Percentiles rank a stretch among this genome's conserved stretches.
Conservation (phyloP, 2,329 filamentous ascomycete genomes). For the Scytalidium sp. region DNA sequence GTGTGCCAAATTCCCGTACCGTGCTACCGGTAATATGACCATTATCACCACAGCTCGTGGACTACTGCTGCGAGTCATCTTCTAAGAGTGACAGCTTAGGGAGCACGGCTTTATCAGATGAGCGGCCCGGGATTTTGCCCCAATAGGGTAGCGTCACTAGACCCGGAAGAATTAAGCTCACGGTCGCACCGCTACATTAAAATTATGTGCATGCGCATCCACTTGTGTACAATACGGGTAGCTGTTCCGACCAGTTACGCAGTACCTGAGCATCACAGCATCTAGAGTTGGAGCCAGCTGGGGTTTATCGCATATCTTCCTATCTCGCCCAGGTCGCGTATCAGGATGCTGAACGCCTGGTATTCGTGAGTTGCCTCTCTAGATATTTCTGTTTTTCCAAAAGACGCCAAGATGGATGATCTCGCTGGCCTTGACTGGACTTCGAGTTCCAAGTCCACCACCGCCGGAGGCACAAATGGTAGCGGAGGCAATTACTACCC, state of each 20-base stretch:
- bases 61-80: no score
- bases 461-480: constrained; percentile 41
- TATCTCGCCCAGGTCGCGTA: not conserved
- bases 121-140: no score
- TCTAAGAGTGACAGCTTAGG: no score
- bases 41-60: no score
- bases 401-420: constrained; percentile 53
- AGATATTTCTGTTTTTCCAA: not conserved
- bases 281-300: not conserved
- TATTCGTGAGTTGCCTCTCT: not conserved
- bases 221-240: not conserved
- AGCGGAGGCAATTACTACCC: constrained; percentile 39
- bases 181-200: no score
- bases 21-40: no score
- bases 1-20: no score
- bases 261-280: not conserved
- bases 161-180: no score
- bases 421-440: constrained; percentile 60
- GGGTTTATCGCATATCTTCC: not conserved
- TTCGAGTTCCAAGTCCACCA: constrained; percentile 29
- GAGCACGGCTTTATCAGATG: no score
- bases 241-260: not conserved
- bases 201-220: no score
- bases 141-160: no score
- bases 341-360: not conserved